phyloP scores from a whole-genome alignment of 805 yeast species.

The Pichia rugopelliculosa region DNA sequence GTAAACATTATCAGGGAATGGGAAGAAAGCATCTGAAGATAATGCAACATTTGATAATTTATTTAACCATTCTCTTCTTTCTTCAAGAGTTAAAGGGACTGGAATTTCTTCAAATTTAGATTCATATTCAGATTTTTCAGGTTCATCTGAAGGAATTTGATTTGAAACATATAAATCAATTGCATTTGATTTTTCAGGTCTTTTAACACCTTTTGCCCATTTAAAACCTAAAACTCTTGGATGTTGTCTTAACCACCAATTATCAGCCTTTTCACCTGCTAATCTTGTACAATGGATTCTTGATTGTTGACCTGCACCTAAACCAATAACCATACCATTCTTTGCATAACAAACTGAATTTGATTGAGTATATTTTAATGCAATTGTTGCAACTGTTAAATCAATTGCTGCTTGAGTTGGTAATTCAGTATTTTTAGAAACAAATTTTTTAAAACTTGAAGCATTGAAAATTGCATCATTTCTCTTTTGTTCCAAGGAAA shows the following conservation, averaged over 20 bases:
- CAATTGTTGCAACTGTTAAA: constrained; percentile 94
- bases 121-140: constrained; percentile 89
- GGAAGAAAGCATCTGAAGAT: constrained; percentile 98
- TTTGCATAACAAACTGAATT: constrained; percentile 98
- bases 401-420: constrained; percentile 91
- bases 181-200: constrained; percentile 98
- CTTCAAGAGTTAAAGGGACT: constrained; percentile 69
- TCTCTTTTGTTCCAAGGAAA: constrained; percentile 92
- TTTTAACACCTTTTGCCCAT: constrained; percentile 97
- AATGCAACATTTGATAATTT: constrained; percentile 81
- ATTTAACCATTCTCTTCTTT: constrained; percentile 80
- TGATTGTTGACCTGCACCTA: constrained; percentile 99
- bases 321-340: constrained; percentile 98
- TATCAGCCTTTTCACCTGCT: constrained; percentile 99
- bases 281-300: constrained; percentile 98
- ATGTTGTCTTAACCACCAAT: constrained; percentile 99
- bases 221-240: constrained; percentile 86
- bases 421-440: constrained; percentile 76
- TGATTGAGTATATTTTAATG: constrained; percentile 95
- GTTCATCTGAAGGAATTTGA: constrained; percentile 86
- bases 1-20: constrained; percentile 98
- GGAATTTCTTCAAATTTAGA: constrained; percentile 83
- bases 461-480: constrained; percentile 94
- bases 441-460: constrained; percentile 85
- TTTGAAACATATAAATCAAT: constrained; percentile 88